Evolutionary conservation across 306 rosid species (phyloP).

Genomic region (Cucumis melo): DNA sequence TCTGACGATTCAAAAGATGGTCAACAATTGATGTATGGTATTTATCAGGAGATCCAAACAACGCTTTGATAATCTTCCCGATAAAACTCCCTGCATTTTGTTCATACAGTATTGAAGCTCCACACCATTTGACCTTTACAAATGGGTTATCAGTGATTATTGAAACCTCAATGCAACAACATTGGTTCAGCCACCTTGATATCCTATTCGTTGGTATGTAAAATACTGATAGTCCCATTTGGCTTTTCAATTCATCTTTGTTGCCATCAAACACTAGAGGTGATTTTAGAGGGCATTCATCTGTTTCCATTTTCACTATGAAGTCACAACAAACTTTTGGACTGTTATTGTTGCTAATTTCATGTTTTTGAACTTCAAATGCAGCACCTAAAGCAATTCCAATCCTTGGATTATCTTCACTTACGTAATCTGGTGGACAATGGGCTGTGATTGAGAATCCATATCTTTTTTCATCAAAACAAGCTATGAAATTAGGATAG

Average conservation of each 20-base stretch:
- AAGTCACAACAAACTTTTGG: neutral
- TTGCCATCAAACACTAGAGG: neutral
- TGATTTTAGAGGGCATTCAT: neutral
- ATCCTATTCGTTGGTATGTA: constrained; percentile 4
- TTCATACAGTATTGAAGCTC: neutral
- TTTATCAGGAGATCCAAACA: neutral
- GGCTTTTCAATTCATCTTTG: neutral
- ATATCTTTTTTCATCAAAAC: neutral
- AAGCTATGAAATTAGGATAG: neutral
- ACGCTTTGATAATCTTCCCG: neutral
- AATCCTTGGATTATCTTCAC: neutral
- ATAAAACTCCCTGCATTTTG: constrained; percentile 4
- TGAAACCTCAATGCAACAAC: neutral
- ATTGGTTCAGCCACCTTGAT: neutral
- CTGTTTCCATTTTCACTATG: neutral
- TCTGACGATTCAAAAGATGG: constrained; percentile 4
- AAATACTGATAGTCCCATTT: neutral
- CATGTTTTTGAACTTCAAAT: neutral
- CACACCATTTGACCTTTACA: constrained; percentile 4
- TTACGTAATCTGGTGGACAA: neutral
- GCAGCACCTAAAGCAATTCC: constrained; percentile 12
- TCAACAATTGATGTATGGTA: neutral
- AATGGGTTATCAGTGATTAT: neutral
- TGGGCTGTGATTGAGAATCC: neutral
- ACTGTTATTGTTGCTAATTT: no score